Conservation (phyloP, 2,329 filamentous ascomycete species). For the Paramyrothecium roridum region DNA sequence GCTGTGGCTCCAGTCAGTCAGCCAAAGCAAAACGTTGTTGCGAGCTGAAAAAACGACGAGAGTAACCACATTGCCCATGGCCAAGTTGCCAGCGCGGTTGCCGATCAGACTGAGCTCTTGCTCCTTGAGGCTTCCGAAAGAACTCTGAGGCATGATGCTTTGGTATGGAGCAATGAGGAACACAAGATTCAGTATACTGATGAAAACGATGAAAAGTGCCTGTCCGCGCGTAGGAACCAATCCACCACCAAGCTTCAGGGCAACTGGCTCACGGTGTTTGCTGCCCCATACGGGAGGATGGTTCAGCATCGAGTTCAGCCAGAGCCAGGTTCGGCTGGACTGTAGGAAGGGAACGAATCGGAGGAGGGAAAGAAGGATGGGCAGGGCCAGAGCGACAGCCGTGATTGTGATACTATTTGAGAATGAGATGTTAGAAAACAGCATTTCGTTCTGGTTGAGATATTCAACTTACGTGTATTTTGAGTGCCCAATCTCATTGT, state of each 20-base stretch:
- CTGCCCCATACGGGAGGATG: constrained; percentile 26
- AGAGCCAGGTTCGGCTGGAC: constrained; percentile 18
- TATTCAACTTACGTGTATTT: constrained; percentile 12
- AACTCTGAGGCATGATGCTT: constrained; percentile 21
- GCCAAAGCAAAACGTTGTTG: constrained; percentile 30
- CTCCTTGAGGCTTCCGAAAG: constrained; percentile 15
- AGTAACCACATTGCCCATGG: constrained; percentile 27
- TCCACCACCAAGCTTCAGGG: constrained; percentile 13
- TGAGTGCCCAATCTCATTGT: constrained; percentile 31
- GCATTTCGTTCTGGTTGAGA: too few relatives aligned
- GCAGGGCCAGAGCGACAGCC: constrained; percentile 25
- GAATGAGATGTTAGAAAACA: too few relatives aligned
- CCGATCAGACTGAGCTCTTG: constrained; percentile 26
- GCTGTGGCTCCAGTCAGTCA: constrained; percentile 32
- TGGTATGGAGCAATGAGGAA: constrained; percentile 26
- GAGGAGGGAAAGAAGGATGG: constrained; percentile 26
- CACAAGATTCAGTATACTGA: constrained; percentile 29
- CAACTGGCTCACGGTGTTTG: constrained; percentile 26
- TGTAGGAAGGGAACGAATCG: constrained; percentile 27
- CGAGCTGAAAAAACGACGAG: constrained; percentile 29
- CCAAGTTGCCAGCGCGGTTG: constrained; percentile 33
- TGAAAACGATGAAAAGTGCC: constrained; percentile 25
- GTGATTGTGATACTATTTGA: constrained; percentile 16
- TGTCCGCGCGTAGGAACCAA: constrained; percentile 32
- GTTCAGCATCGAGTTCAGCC: constrained; percentile 24